Conservation (phyloP, 257 asterid genomes). For the Nemophila menziesii region DNA sequence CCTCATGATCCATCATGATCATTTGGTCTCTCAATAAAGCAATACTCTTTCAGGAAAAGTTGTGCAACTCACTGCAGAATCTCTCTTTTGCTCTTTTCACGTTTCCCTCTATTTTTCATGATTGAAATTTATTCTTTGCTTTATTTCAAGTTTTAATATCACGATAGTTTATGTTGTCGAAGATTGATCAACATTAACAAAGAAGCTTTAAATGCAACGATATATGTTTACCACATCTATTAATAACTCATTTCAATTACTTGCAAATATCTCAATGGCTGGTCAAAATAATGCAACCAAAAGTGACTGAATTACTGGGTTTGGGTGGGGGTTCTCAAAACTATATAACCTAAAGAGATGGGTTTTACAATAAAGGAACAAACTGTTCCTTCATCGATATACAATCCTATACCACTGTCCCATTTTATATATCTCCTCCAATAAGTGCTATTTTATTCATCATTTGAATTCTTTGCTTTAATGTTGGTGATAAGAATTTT, state of each 20-base stretch:
- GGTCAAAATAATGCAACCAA: no score
- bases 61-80: slow-evolving; percentile 3
- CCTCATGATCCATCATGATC: neutral
- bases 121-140: no score
- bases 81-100: neutral
- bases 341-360: slow-evolving; percentile 14
- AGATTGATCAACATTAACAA: no score
- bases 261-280: no score
- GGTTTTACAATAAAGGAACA: slow-evolving; percentile 10
- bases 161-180: no score
- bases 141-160: no score
- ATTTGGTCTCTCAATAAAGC: slow-evolving; percentile 24
- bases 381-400: slow-evolving; percentile 12
- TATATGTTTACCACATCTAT: no score
- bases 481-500: slow-evolving; percentile 32
- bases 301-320: no score
- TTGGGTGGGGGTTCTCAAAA: no score
- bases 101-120: neutral
- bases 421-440: slow-evolving; percentile 8
- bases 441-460: slow-evolving; percentile 10
- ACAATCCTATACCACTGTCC: slow-evolving; percentile 15
- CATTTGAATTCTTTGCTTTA: slow-evolving; percentile 32
- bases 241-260: no score
- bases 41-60: neutral
- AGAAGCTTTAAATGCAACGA: no score